Base-by-base conservation (phyloP, 2,329 filamentous ascomycete genomes). In the Lecanoromycetidae sp. region DNA sequence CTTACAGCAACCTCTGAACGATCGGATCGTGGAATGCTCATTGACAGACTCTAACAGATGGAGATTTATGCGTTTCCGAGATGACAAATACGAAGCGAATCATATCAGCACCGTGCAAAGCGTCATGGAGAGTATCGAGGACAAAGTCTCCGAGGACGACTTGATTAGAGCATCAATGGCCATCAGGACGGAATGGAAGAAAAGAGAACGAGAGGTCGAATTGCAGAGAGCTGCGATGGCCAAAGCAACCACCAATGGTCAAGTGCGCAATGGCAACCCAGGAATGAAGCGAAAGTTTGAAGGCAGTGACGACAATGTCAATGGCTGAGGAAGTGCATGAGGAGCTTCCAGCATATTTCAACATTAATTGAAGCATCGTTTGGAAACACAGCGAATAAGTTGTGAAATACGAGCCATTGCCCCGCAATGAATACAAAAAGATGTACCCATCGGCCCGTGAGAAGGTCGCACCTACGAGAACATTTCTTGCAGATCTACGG, bases 31-130 rank as follows among this genome's bases (percentile, higher is more conserved):
- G 46, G 91, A 98, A 66, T 95, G 87, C 61, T 87, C 79, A 59
- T 79, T 87, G 65, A 87, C 94, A 59, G 71, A 77, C 1, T 64
- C 80, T 48, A 76, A 76, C 15, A 71, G 80, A 19, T 98, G 91
- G 91, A 79, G 87, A 49, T 85, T 86, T 62, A 82, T 91, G 56
- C 80, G 88, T 25, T 90, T 95, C 64, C 76, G 91, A 44, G 88
- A 96, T 58, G 91, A 98, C 65, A 98, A 98, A 67, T 71, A 72
- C 23, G 83, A 94, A 55, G 87, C 85, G 0, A 98, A 98, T 59
- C 88, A 96, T 64, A 82, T 84, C 50, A 80, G 71, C 15, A 90
- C 85, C 0, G 86, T 95, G 1, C 71, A 80, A 22, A 93, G 84
- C 61, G 91, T 98, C 3, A 74, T 95, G 50, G 82, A 90, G 54